These are phyloP conservation scores for Aspergillus pseudotamarii DNA, from an alignment of 2,329 filamentous ascomycete genomes.

Conservation along the genomic window DNA sequence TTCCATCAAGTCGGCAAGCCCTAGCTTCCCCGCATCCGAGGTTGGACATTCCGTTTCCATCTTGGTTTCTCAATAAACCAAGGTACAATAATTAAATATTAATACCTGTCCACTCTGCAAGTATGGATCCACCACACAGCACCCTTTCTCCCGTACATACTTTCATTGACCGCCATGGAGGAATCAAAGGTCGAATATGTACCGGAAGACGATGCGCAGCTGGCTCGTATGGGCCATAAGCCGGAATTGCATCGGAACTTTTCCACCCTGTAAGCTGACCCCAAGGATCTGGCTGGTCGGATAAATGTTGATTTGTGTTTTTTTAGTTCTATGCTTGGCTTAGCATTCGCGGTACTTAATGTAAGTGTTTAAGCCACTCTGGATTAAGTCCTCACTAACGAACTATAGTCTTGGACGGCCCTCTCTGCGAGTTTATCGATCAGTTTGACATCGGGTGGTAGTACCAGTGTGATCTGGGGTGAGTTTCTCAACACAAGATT, in stretches of 20 bases:
- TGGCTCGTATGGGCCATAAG: conserved; percentile 57
- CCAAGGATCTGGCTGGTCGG: neutral
- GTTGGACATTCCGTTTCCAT: conserved; percentile 18
- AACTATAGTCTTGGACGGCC: conserved; percentile 58
- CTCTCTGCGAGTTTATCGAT: conserved; percentile 61
- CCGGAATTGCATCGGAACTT: conserved; percentile 61
- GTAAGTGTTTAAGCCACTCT: conserved; percentile 20
- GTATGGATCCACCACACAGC: neutral
- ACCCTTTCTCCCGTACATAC: neutral
- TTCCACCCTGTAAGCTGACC: conserved; percentile 46
- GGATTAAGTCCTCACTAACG: conserved; percentile 9
- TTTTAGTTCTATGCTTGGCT: conserved; percentile 57
- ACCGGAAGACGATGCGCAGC: conserved; percentile 43
- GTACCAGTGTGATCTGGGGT: conserved; percentile 75
- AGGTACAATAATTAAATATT: neutral
- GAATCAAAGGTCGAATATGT: conserved; percentile 4
- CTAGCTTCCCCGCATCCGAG: conserved; percentile 13
- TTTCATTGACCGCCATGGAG: conserved; percentile 11
- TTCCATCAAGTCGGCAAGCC: neutral
- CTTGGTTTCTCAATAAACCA: neutral
- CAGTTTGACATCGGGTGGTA: conserved; percentile 71
- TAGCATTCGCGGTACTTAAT: conserved; percentile 65
- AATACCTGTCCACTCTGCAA: neutral
- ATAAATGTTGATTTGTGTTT: neutral
- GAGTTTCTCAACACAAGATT: neutral